Evolutionary conservation across 169 alveolate genomes (phyloP).

Genomic region (Eimeria brunetti): DNA sequence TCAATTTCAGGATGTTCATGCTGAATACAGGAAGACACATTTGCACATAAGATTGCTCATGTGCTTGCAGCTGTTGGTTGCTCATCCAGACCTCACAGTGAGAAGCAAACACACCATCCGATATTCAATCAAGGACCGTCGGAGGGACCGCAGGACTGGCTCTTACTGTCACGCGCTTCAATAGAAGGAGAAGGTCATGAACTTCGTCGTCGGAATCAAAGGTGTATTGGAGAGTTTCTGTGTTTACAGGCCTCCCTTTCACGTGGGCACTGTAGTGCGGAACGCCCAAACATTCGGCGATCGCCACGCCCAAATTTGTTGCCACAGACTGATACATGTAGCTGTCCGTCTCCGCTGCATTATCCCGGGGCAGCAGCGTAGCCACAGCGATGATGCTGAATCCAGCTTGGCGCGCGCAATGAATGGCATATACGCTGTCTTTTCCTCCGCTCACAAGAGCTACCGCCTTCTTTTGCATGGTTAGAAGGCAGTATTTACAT

Average conservation of each 20-base stretch:
- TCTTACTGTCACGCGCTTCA: slow-evolving; percentile 86
- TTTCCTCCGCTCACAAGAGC: slow-evolving; percentile 94
- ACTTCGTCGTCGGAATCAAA: slow-evolving; percentile 93
- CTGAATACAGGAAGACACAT: slow-evolving; percentile 31
- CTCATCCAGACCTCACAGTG: background rate
- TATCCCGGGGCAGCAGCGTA: slow-evolving; percentile 78
- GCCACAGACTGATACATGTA: slow-evolving; percentile 96
- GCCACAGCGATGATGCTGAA: slow-evolving; percentile 82
- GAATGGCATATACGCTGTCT: slow-evolving; percentile 88
- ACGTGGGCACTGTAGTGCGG: slow-evolving; percentile 72
- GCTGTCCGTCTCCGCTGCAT: slow-evolving; percentile 79
- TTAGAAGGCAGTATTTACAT: background rate
- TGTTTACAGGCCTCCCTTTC: slow-evolving; percentile 88
- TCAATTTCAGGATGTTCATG: slow-evolving; percentile 88
- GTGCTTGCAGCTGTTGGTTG: background rate
- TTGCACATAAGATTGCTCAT: background rate
- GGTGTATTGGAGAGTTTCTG: slow-evolving; percentile 86
- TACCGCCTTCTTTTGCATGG: slow-evolving; percentile 83
- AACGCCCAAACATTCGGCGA: slow-evolving; percentile 89
- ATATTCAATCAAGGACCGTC: background rate
- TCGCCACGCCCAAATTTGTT: slow-evolving; percentile 92
- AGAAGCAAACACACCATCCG: background rate
- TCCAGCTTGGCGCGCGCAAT: slow-evolving; percentile 83
- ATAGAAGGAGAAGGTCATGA: slow-evolving; percentile 92
- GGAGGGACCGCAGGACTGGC: background rate